phyloP scores from a whole-genome alignment of 2,329 filamentous ascomycete genomes.

The Colletotrichum abscissum region DNA sequence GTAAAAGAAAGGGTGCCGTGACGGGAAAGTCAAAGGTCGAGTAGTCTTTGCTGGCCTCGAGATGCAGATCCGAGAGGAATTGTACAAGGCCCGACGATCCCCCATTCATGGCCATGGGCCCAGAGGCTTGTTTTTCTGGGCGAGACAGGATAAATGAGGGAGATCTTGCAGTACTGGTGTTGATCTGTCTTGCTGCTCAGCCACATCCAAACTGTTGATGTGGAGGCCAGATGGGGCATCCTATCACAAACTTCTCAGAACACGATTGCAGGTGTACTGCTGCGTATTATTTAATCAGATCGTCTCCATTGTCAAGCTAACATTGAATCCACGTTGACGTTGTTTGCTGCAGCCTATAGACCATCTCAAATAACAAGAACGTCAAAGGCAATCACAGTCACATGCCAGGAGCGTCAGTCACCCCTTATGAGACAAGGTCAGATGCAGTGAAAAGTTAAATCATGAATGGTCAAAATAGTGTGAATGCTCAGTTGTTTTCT shows the following conservation, averaged over 20 bases:
- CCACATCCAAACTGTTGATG: neutral
- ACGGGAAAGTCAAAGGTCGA: conserved; percentile 52
- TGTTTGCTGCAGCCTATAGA: neutral
- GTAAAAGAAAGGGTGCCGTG: conserved; percentile 54
- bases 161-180: neutral
- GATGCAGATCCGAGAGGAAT: conserved; percentile 62
- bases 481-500: neutral
- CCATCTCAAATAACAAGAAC: neutral
- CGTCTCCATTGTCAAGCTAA: neutral
- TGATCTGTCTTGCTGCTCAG: neutral
- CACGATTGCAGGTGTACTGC: neutral
- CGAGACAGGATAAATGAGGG: too few relatives aligned
- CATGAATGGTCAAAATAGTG: neutral
- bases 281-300: neutral
- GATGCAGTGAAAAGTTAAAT: neutral
- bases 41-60: conserved; percentile 59
- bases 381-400: neutral
- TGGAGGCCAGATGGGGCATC: neutral
- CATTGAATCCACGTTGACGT: neutral
- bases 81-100: conserved; percentile 42
- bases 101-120: neutral
- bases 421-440: neutral
- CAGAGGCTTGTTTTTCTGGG: neutral
- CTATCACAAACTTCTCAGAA: neutral
- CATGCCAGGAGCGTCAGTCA: neutral